Conservation (phyloP, 148 eudicot species). For the Vaccinium macrocarpon region DNA sequence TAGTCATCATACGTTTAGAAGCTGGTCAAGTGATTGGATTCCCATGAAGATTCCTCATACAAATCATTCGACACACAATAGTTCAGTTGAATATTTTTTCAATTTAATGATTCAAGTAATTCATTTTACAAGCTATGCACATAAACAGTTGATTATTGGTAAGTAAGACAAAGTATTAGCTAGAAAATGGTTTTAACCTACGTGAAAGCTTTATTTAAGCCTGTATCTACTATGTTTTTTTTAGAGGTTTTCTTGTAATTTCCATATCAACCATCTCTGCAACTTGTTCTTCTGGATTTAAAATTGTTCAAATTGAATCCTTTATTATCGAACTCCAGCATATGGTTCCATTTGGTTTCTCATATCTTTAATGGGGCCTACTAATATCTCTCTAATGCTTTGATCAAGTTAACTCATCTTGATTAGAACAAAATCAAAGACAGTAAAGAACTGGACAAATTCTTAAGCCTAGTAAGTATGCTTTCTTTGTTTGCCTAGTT, state of each 20-base stretch:
- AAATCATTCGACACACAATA: neutral
- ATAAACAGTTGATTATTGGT: neutral
- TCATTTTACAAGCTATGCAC: neutral
- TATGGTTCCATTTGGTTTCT: neutral
- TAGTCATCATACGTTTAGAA: neutral
- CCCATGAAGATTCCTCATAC: neutral
- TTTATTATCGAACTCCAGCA: neutral
- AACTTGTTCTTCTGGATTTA: neutral
- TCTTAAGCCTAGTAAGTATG: too few species aligned
- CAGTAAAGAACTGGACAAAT: too few species aligned
- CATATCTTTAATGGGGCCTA: too few species aligned
- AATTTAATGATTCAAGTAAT: neutral
- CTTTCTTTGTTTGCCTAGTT: too few species aligned
- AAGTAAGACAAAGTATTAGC: neutral
- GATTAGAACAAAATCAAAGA: too few species aligned
- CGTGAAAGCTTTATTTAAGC: neutral
- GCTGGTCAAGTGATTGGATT: neutral
- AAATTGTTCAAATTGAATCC: neutral
- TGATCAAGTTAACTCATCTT: too few species aligned
- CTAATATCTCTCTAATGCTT: too few species aligned
- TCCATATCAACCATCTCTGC: neutral
- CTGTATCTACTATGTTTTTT: neutral
- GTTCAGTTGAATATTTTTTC: too few species aligned
- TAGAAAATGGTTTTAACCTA: neutral
- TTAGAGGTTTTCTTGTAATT: neutral